These are phyloP conservation scores for Limonomyces culmigenus DNA, from an alignment of 1,284 basidiomycete genomes.

Conservation along the genomic window DNA sequence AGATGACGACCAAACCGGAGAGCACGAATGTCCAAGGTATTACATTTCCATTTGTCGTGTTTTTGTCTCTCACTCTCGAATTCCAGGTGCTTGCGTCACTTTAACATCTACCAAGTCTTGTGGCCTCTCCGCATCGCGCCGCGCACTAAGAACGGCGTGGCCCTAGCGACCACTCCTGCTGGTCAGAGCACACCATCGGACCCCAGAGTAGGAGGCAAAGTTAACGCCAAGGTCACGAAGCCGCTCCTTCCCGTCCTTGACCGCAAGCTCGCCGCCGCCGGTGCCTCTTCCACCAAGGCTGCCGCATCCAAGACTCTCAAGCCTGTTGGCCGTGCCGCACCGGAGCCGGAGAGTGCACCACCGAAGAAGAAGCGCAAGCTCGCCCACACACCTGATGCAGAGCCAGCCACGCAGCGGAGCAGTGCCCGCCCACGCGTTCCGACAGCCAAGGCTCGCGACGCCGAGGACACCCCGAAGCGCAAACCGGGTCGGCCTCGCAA, in stretches of 20 bases:
- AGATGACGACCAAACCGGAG: slow-evolving; percentile 29
- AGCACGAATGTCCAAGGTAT: slow-evolving; percentile 59
- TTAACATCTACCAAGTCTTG: slow-evolving; percentile 47
- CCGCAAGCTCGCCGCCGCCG: slow-evolving; percentile 31
- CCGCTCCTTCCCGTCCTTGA: slow-evolving; percentile 32
- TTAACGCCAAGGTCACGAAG: slow-evolving; percentile 26
- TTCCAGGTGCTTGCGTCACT: slow-evolving; percentile 55
- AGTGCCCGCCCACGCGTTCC: slow-evolving; percentile 9
- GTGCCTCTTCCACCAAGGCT: slow-evolving; percentile 19
- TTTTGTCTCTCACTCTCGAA: slow-evolving; percentile 4
- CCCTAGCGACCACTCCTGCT: slow-evolving; percentile 29
- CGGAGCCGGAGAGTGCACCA: slow-evolving; percentile 12
- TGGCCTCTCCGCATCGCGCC: slow-evolving; percentile 48
- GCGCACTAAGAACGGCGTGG: slow-evolving; percentile 18
- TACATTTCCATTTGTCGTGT: slow-evolving; percentile 11
- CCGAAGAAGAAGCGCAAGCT: slow-evolving; percentile 16
- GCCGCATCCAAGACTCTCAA: slow-evolving; percentile 19
- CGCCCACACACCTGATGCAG: slow-evolving; percentile 17
- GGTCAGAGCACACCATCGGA: slow-evolving; percentile 32
- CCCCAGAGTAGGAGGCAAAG: slow-evolving; percentile 8
- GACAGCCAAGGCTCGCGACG: not conserved
- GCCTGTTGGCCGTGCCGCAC: slow-evolving; percentile 16
- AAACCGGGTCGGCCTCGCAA: slow-evolving; percentile 11
- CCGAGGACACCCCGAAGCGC: slow-evolving; percentile 5
- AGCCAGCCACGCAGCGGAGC: slow-evolving; percentile 13